These are phyloP conservation scores for Stagonosporopsis cucurbitacearum DNA, from an alignment of 2,329 filamentous ascomycete species.

Conservation along the genomic window DNA sequence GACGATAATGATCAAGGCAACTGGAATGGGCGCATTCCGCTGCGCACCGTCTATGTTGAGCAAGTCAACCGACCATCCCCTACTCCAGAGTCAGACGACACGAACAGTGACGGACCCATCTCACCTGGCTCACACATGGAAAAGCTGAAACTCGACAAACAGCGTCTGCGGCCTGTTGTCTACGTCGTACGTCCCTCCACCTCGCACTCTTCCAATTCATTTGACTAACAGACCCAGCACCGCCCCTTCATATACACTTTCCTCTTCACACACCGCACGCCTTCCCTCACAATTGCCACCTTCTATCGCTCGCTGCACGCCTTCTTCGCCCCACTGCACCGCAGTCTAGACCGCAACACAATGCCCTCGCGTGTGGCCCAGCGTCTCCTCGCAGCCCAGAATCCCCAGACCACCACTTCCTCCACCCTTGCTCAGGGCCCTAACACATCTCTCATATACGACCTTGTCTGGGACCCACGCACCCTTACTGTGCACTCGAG, in stretches of 20 bases:
- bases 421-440: slow-evolving; percentile 33
- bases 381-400: slow-evolving; percentile 49
- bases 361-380: slow-evolving; percentile 50
- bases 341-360: slow-evolving; percentile 53
- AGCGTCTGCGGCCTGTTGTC: slow-evolving; percentile 69
- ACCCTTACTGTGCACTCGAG: slow-evolving; percentile 65
- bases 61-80: slow-evolving; percentile 54
- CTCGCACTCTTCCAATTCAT: not conserved
- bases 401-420: slow-evolving; percentile 46
- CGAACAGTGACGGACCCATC: slow-evolving; percentile 25
- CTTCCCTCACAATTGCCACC: slow-evolving; percentile 55
- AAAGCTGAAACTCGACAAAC: slow-evolving; percentile 17
- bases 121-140: slow-evolving; percentile 22
- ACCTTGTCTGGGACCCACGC: slow-evolving; percentile 66
- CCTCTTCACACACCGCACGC: slow-evolving; percentile 69
- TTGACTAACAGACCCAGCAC: slow-evolving; percentile 45
- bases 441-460: slow-evolving; percentile 59
- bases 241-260: slow-evolving; percentile 80
- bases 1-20: slow-evolving; percentile 43
- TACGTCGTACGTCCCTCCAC: slow-evolving; percentile 61
- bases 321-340: slow-evolving; percentile 58
- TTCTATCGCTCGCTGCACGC: slow-evolving; percentile 60
- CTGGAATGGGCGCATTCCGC: slow-evolving; percentile 60
- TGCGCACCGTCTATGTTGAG: slow-evolving; percentile 73
- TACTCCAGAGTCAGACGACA: slow-evolving; percentile 28